Conservation (phyloP, 2,329 filamentous ascomycete genomes). For the Berkeleyomyces rouxiae region DNA sequence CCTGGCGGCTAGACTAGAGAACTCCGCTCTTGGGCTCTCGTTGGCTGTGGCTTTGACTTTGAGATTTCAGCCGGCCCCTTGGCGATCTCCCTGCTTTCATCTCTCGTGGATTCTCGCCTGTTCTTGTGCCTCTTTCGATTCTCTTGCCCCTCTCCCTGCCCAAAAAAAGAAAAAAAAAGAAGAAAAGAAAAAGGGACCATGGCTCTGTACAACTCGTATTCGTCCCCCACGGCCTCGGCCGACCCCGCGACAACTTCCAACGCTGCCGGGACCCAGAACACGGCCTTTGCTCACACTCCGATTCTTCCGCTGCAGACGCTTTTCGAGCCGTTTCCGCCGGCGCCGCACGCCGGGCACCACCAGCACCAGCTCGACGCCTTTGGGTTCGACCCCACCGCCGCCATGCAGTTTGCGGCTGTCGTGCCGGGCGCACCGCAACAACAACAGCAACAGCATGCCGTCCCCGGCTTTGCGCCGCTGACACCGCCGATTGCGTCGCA, state of each 20-base stretch:
- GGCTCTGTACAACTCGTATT: conserved; percentile 5
- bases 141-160: no score
- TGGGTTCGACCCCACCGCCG: conserved; percentile 1
- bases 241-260: no score
- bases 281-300: background rate
- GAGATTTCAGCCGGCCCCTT: background rate
- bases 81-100: background rate
- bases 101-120: background rate
- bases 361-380: background rate
- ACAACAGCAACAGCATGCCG: background rate
- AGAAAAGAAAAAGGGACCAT: background rate
- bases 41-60: no score
- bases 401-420: background rate
- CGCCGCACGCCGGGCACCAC: background rate
- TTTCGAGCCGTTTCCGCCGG: conserved; percentile 3
- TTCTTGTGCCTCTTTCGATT: no score
- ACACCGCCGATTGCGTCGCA: conserved; percentile 13
- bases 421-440: background rate
- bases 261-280: background rate
- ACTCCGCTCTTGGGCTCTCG: no score
- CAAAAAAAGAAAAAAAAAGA: no score
- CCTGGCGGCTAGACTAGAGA: no score
- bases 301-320: conserved; percentile 4
- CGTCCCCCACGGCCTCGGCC: background rate
- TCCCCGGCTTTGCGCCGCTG: conserved; percentile 5